Evolutionary conservation across 1,139 yeast species (phyloP), one percentile per base, ranked within the genome.

Genomic region (Protomyces pachydermus): DNA sequence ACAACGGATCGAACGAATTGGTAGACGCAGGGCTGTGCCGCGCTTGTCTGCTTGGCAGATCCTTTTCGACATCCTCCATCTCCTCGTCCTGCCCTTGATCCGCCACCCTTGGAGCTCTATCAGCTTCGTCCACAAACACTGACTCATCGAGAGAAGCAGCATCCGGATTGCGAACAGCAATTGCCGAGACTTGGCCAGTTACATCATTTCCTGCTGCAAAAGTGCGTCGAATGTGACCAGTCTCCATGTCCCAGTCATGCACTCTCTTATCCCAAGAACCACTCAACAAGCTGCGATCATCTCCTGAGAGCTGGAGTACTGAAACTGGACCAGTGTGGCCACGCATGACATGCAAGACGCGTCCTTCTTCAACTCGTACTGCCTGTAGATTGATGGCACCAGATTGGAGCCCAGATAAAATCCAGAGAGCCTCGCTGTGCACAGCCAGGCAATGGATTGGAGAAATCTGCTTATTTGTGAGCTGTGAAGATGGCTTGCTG

Each of bases 321-420:
- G 95, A 87, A 0, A 93, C 90, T 0, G 97, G 84, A 65, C 84
- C 86, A 38, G 78, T 80, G 74, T 93, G 98, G 58, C 81, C 81
- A 64, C 78, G 77, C 73, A 93, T 85, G 72, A 89, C 88, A 71
- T 91, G 90, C 61, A 87, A 87, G 16, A 88, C 83, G 25, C 81
- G 76, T 3, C 98, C 98, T 75, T 91, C 98, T 72, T 82, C 84
- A 71, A 89, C 87, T 63, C 96, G 79, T 72, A 90, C 83, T 1
- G 95, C 85, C 73, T 91, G 96, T 63, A 93, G 74, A 0, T 91
- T 81, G 48, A 95, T 89, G 0, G 97, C 97, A 37, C 99, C 99
- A 28, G 85, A 63, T 61, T 69, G 79, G 28, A 91, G 79, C 0
- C 99, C 98, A 18, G 95, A 82, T 42, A 91, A 75, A 62, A 95